Conservation (phyloP, 768 basidiomycete species). For the Lactifluus pinguis region DNA sequence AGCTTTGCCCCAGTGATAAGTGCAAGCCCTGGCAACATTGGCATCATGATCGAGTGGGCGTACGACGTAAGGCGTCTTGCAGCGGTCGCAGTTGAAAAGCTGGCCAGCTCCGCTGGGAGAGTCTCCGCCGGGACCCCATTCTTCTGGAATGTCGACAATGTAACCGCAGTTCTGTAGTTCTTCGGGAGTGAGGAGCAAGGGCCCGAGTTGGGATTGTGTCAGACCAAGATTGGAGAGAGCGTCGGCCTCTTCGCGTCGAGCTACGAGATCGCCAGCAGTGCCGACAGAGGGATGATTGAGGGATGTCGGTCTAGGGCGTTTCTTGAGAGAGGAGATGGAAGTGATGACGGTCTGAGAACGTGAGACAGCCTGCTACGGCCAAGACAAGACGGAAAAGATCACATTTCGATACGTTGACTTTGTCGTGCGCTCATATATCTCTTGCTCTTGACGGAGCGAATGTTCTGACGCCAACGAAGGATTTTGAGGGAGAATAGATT, state of each 20-base stretch:
- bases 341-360: conserved; percentile 40
- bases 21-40: conserved; percentile 55
- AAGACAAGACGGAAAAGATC: conserved; percentile 18
- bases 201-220: conserved; percentile 43
- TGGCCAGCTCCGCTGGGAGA: conserved; percentile 54
- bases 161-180: conserved; percentile 64
- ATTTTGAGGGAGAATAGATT: conserved; percentile 40
- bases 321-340: conserved; percentile 43
- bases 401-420: conserved; percentile 83
- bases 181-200: conserved; percentile 48
- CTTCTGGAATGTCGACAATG: conserved; percentile 52
- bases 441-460: conserved; percentile 72
- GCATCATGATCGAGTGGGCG: conserved; percentile 24
- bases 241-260: conserved; percentile 35
- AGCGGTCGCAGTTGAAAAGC: conserved; percentile 70
- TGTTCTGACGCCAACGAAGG: conserved; percentile 66
- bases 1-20: conserved; percentile 76
- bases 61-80: conserved; percentile 56
- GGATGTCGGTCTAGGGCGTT: conserved; percentile 45
- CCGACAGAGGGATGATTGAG: conserved; percentile 66
- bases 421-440: conserved; percentile 64
- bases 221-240: conserved; percentile 38
- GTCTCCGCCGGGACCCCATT: conserved; percentile 48
- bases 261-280: conserved; percentile 54
- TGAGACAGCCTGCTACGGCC: conserved; percentile 7